Conservation (phyloP, 192 early-diverging fungal species). For the Allomyces arbusculus region DNA sequence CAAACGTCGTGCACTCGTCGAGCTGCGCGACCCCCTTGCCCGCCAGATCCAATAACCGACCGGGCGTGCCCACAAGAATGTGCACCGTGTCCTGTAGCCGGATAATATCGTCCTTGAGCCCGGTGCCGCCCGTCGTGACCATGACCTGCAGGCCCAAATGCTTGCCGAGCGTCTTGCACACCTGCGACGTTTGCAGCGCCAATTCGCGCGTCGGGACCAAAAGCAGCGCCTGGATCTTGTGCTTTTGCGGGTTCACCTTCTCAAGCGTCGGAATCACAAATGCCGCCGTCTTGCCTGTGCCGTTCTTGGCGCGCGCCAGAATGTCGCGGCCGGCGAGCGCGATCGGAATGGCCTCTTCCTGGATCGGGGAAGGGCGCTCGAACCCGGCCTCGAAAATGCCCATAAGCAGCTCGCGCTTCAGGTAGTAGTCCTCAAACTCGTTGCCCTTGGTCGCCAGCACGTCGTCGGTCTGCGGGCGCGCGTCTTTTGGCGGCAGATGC, state of each 20-base stretch:
- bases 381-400: slow-evolving; percentile 98
- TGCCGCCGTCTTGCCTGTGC: slow-evolving; percentile 88
- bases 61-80: slow-evolving; percentile 91
- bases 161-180: slow-evolving; percentile 91
- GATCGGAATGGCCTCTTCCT: slow-evolving; percentile 97
- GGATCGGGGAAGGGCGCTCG: slow-evolving; percentile 91
- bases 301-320: slow-evolving; percentile 89
- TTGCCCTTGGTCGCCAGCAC: slow-evolving; percentile 96
- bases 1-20: slow-evolving; percentile 67
- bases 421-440: slow-evolving; percentile 96
- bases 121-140: slow-evolving; percentile 97
- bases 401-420: slow-evolving; percentile 92
- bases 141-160: slow-evolving; percentile 91
- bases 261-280: slow-evolving; percentile 93
- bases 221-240: slow-evolving; percentile 77
- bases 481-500: slow-evolving; percentile 61
- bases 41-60: slow-evolving; percentile 89
- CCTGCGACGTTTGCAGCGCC: slow-evolving; percentile 97
- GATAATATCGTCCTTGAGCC: slow-evolving; percentile 95
- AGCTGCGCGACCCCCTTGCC: slow-evolving; percentile 86
- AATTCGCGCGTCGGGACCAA: slow-evolving; percentile 93
- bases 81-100: slow-evolving; percentile 83
- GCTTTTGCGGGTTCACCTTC: slow-evolving; percentile 69
- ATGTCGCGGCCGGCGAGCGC: slow-evolving; percentile 88
- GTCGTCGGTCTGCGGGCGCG: slow-evolving; percentile 88